These are phyloP conservation scores for Sisymbrium altissimum DNA, from an alignment of 345 rosid species.

Conservation along the genomic window DNA sequence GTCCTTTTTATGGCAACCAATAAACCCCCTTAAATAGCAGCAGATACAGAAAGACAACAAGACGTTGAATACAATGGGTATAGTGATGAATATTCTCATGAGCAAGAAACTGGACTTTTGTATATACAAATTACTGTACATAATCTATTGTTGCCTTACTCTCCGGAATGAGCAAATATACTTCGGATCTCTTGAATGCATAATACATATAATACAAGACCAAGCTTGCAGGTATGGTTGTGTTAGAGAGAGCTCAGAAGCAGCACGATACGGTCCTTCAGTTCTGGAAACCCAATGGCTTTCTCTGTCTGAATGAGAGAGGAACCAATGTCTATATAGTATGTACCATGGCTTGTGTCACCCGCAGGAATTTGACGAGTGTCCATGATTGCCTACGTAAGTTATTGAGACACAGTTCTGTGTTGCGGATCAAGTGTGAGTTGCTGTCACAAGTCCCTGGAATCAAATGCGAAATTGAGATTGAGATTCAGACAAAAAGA, in stretches of 20 bases:
- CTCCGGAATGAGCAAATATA: neutral
- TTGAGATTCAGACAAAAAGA: neutral
- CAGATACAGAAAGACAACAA: neutral
- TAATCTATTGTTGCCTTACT: neutral
- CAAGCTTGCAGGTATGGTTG: constrained; percentile 14
- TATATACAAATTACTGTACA: constrained; percentile 22
- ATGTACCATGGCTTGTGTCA: constrained; percentile 28
- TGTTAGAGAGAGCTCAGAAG: constrained; percentile 24
- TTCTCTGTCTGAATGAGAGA: neutral
- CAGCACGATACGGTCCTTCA: neutral
- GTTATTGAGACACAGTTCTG: constrained; percentile 7
- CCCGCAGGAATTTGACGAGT: neutral
- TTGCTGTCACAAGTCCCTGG: constrained; percentile 14
- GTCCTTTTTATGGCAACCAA: neutral
- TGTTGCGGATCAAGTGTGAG: constrained; percentile 16
- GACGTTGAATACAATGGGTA: neutral
- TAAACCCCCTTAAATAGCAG: neutral
- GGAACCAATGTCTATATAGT: constrained; percentile 21
- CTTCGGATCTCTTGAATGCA: neutral
- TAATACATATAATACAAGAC: constrained; percentile 8
- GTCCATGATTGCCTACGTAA: neutral
- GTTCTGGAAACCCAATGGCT: constrained; percentile 12
- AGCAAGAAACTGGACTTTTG: neutral
- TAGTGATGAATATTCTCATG: neutral
- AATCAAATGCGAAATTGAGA: neutral